Base-by-base conservation (phyloP, 2,329 filamentous ascomycete species). In the Zymoseptoria crescenta region DNA sequence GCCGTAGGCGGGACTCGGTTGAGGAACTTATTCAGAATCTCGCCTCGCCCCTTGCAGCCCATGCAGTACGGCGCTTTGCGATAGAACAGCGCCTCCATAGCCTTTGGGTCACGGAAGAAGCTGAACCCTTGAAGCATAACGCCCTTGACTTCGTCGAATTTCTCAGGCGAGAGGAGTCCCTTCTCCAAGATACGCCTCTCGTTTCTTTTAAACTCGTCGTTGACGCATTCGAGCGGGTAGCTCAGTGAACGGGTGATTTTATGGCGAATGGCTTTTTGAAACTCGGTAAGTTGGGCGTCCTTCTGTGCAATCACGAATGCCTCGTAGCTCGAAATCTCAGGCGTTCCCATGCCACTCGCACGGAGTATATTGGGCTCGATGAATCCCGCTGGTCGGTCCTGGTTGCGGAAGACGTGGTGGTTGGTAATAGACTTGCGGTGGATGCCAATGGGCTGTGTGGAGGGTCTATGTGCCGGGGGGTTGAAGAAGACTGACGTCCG, bases 81-180 rank as follows among this genome's bases (percentile, higher is more conserved):
- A 1, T 21, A 49, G 45, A 62, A 59, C 5, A 64, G 29, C 13
- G 56, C 56, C 27, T 21, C 45, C 41, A 64, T 61, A 2, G 62
- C 52, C 20, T 35, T 27, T 0, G 62, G 62, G 21, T 64, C 62
- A 19, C 60, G 60, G 19, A 50, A 57, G 19, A 64, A 27, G 6
- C 28, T n/a, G 1, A 30, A 53, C 41, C 62, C 56, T 19, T 28
- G 20, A 9, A 21, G 19, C 1, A 64, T 30, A n/a, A 24, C 48
- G 16, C 19, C 21, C 45, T 62, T 64, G 55, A 64, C 54, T 29
- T 59, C 56, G 51, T 59, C 30, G 60, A 62, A 56, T 6, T 58
- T 58, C 1, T 13, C 4, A 1, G 29, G 51, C 10, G 60, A 54
- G 49, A 64, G 58, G 29, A 60, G 21, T 0, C 45, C 19, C 13